Base-by-base conservation (phyloP, 2,329 filamentous ascomycete species). In the Hypoxylon sp. region DNA sequence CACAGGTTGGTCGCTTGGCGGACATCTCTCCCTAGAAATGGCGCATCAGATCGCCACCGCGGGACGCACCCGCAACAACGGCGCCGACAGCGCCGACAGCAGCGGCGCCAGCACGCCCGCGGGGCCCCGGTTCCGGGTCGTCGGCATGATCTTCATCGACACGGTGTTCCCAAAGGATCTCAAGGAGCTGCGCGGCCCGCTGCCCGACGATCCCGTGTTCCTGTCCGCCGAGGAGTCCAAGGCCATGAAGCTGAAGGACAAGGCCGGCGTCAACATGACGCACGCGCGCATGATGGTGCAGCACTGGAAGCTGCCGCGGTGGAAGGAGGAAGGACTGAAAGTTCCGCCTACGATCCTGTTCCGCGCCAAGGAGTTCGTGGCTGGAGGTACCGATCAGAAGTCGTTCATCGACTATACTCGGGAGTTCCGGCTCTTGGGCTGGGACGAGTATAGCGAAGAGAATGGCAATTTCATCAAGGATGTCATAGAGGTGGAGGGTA, bases 71-170 rank as follows among this genome's bases (percentile, higher is more conserved):
- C 8, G 25, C 8, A 31, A 23, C 55, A 1, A 51, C 57, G 8
- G 42, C 27, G 15, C 32, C 9, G 31, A 16, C 15, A 29, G 15
- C 29, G 25, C 12, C 4, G n/a, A 11, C 15, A 29, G 32, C 27
- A 47, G 32, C 37, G 42, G 42, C 4, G 15, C 42, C 2, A 44
- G 37, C 42, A 44, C 42, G 2, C 47, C 38, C 5, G 9, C 32
- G 1, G 21, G 13, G 4, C 57, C 61, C 9, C 37, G 49, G 3
- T 64, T 80, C 16, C 68, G 67, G 1, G 70, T 83, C 7, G 56
- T 74, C 0, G 81, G 80, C 9, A 73, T 83, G 35, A 62, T 83
- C 50, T 75, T 82, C 70, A 67, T 83, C 12, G 81, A 84, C 61
- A 79, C 73, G 35, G 66, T 79, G 8, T 81, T 66, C 37, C 71